Evolutionary conservation across 306 rosid species (phyloP), one percentile per base, ranked within the genome.

Genomic region (Sicyos edulis): DNA sequence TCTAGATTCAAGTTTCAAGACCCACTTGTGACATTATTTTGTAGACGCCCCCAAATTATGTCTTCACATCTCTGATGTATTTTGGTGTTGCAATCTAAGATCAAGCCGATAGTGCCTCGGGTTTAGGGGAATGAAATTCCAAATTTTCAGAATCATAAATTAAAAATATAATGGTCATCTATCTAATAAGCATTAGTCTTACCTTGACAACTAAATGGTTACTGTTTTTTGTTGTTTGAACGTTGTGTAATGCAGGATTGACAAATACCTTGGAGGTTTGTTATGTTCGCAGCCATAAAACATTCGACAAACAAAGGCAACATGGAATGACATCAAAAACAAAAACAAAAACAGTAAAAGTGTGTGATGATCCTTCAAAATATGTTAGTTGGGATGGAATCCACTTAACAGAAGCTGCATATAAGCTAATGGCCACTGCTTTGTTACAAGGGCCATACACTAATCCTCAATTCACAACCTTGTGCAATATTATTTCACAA

Each of bases 311-410:
- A 68, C 47, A 83, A 29, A 15, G 1, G 8, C 0, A 0, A 9
- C 83, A 85, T 74, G 82, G 32, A 26, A 26, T 26, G 32, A 26
- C 32, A 26, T 26, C 32, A 26, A 26, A 26, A 26, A 26, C 32
- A 26, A 3, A 26, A 26, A 26, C 32, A 26, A 26, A 26, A 26
- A 26, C 32, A 26, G 32, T 1, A 26, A 26, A 83, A 49, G 76
- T 50, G 13, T 86, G 88, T 74, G 86, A 78, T 37, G 83, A 83
- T 47, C 88, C 88, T 54, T 83, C 83, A 3, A 58, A 79, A 60
- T 68, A 73, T 74, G 83, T 80, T 64, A 54, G 75, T 4, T 86
- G 90, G 87, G 88, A 86, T 79, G 84, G 88, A 0, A 5, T 57
- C 1, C 79, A 76, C 61, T 58, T 76, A 6, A 76, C 79, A 32